Evolutionary conservation across 805 yeast genomes (phyloP), one percentile per base, ranked within the genome.

Genomic region (Myxozyma melibiosi): DNA sequence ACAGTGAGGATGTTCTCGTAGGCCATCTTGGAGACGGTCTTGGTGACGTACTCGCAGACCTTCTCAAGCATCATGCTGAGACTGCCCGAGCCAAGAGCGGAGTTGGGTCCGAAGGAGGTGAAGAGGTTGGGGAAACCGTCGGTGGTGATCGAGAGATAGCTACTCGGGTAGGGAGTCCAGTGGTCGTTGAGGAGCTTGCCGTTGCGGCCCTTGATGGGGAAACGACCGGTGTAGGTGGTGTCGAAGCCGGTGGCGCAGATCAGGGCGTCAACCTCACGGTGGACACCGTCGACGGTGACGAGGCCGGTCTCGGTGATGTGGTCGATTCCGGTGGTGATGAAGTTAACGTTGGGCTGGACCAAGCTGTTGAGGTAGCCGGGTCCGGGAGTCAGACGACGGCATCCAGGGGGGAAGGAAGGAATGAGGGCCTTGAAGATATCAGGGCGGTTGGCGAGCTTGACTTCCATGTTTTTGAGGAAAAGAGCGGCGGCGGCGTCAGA

Each of bases 301-400:
- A 63, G 41, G 20, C 66, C 66, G 3, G 48, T 31, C 33, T 51
- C 42, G 20, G 52, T 56, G 48, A 63, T 30, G 11, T 44, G 39
- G 22, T 51, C 54, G 31, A 63, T 63, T 14, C 42, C 56, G 24
- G 52, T 56, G 14, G 53, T 45, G 37, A 59, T 54, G 18, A 55
- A 49, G 20, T 39, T 28, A 27, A 63, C 66, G 25, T 63, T 59
- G 11, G 48, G 51, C 51, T 50, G 44, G 18, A 46, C 38, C 9
- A 63, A 27, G 9, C 61, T 51, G 37, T 56, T 52, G 30, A 63
- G 55, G 28, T 63, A 63, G 22, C 63, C 64, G 4, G 55, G 47
- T 44, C 66, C 66, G 14, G 66, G 66, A 2, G 66, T 63, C 41
- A 61, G 44, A 9, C 66, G 43, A n/a, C 66, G 59, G 55, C 66